Percentiles rank a stretch among this genome's conserved stretches.
Evolutionary conservation across 2,329 filamentous ascomycete genomes (phyloP).

Genomic region (Hirsutella minnesotensis): DNA sequence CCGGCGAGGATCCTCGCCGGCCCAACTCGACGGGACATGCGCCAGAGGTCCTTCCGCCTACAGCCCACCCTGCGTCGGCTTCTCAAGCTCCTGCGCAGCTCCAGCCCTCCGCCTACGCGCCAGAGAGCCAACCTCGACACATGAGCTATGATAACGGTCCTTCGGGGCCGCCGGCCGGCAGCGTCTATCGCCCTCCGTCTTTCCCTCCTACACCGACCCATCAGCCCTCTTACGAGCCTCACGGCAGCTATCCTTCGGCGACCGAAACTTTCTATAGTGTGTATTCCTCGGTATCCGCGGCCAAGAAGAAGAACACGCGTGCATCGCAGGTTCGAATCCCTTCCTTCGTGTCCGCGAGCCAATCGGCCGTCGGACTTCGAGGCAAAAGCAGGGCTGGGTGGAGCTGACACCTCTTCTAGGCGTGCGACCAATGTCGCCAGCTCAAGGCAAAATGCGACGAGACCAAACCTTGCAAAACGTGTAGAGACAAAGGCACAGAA

Average conservation of each 20-base stretch:
- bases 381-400: background rate
- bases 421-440: slow-evolving; percentile 80
- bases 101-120: slow-evolving; percentile 21
- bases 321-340: slow-evolving; percentile 42
- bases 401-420: slow-evolving; percentile 36
- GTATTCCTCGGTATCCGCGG: slow-evolving; percentile 28
- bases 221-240: slow-evolving; percentile 25
- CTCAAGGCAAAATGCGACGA: slow-evolving; percentile 91
- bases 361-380: background rate
- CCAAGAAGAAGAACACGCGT: slow-evolving; percentile 51
- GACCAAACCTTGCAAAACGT: slow-evolving; percentile 71
- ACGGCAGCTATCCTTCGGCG: slow-evolving; percentile 16
- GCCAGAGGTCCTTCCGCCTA: slow-evolving; percentile 20
- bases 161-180: slow-evolving; percentile 32
- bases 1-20: slow-evolving; percentile 37
- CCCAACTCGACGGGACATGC: slow-evolving; percentile 40
- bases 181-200: slow-evolving; percentile 27
- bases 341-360: background rate
- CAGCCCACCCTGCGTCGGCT: slow-evolving; percentile 18
- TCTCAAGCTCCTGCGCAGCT: slow-evolving; percentile 19
- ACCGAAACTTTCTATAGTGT: slow-evolving; percentile 27
- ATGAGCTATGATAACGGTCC: slow-evolving; percentile 40
- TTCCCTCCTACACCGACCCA: slow-evolving; percentile 29
- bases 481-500: slow-evolving; percentile 70
- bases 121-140: slow-evolving; percentile 36